A percentile compares a stretch with the other conserved stretches of the same genome.
These are phyloP conservation scores for Biscogniauxia mediterranea DNA, from an alignment of 2,329 filamentous ascomycete genomes.

Conservation along the genomic window DNA sequence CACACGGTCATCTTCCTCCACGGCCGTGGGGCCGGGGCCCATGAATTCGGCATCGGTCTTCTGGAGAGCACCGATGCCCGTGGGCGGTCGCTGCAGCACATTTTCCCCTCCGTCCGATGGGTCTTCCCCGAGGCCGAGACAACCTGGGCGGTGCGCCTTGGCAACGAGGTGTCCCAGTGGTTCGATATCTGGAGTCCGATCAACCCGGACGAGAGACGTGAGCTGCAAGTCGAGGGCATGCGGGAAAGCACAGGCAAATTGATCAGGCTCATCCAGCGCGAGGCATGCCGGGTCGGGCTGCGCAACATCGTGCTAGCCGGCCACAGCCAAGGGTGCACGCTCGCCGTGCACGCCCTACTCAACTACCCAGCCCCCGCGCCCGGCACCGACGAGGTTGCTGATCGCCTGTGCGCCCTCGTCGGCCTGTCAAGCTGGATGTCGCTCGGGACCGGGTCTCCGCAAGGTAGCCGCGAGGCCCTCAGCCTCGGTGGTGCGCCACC, in stretches of 20 bases:
- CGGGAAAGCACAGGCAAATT: slow-evolving; percentile 36
- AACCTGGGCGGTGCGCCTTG: slow-evolving; percentile 26
- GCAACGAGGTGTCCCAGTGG: slow-evolving; percentile 41
- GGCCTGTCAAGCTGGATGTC: slow-evolving; percentile 24
- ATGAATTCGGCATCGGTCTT: slow-evolving; percentile 34
- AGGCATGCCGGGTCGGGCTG: slow-evolving; percentile 36
- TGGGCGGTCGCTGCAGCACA: slow-evolving; percentile 35
- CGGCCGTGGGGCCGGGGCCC: slow-evolving; percentile 39
- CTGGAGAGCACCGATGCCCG: slow-evolving; percentile 30
- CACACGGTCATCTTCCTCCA: slow-evolving; percentile 45
- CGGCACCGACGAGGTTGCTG: background rate
- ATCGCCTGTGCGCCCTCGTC: slow-evolving; percentile 18
- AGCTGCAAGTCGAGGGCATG: slow-evolving; percentile 42
- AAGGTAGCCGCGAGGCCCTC: slow-evolving; percentile 29
- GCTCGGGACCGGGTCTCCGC: slow-evolving; percentile 11
- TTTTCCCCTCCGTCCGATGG: slow-evolving; percentile 47
- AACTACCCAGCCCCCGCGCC: slow-evolving; percentile 13
- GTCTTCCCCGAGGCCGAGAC: slow-evolving; percentile 46
- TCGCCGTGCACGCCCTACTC: slow-evolving; percentile 27
- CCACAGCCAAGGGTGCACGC: slow-evolving; percentile 46
- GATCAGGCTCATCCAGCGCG: slow-evolving; percentile 31
- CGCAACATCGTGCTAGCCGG: slow-evolving; percentile 43
- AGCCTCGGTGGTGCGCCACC: slow-evolving; percentile 19
- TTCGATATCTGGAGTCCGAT: slow-evolving; percentile 48
- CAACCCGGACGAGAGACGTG: slow-evolving; percentile 39